phyloP scores from a whole-genome alignment of 768 basidiomycete genomes.

The Astraeus odoratus region DNA sequence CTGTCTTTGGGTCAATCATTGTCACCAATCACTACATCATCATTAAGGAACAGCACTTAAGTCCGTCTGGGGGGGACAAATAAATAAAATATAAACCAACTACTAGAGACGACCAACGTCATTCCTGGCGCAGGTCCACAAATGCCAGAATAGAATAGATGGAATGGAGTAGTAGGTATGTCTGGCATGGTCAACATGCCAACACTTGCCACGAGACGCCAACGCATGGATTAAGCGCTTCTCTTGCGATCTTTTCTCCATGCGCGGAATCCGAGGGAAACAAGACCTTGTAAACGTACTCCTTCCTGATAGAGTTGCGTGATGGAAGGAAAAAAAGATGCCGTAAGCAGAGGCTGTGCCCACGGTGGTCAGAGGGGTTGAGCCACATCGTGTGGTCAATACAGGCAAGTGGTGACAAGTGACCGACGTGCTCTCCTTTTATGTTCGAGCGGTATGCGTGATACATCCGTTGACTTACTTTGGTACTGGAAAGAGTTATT shows the following conservation, averaged over 20 bases:
- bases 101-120: too few species aligned
- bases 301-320: background rate
- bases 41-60: background rate
- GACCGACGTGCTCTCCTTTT: background rate
- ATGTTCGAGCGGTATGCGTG: background rate
- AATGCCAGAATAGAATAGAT: background rate
- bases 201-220: background rate
- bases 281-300: background rate
- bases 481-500: background rate
- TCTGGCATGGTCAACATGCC: background rate
- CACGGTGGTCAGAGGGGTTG: background rate
- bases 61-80: too few species aligned
- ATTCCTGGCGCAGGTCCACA: background rate
- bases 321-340: background rate
- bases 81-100: too few species aligned
- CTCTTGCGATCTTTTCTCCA: too few species aligned
- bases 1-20: background rate
- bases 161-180: background rate
- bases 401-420: background rate
- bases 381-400: too few species aligned
- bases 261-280: constrained; percentile 1
- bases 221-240: too few species aligned
- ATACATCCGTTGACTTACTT: background rate
- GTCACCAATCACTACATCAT: background rate
- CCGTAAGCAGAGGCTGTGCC: background rate